phyloP scores from a whole-genome alignment of 371 early-diverging fungal species.

The Mortierella sp. region DNA sequence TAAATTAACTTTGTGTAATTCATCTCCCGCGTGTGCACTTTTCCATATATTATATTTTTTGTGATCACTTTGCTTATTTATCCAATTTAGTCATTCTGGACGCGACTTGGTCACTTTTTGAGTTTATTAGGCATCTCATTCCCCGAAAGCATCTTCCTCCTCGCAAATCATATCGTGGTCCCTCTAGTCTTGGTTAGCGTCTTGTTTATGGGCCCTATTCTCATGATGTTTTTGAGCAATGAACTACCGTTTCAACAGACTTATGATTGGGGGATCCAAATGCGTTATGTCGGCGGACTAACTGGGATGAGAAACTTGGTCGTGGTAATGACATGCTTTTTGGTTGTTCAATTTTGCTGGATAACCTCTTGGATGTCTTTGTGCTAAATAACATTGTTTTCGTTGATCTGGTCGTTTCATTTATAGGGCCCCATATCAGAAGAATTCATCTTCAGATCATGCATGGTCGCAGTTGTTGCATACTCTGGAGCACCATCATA shows the following conservation, averaged over 20 bases:
- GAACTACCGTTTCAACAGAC: slow-evolving; percentile 41
- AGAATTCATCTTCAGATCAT: slow-evolving; percentile 47
- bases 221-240: slow-evolving; percentile 37
- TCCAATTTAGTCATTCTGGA: background rate
- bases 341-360: too few species aligned
- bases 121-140: slow-evolving; percentile 29
- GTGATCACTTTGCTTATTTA: background rate
- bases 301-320: slow-evolving; percentile 42
- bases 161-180: slow-evolving; percentile 23
- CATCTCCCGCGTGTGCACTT: too few species aligned
- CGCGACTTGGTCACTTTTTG: slow-evolving; percentile 2
- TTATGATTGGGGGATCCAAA: slow-evolving; percentile 21
- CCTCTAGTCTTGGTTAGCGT: slow-evolving; percentile 34
- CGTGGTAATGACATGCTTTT: slow-evolving; percentile 18
- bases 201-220: slow-evolving; percentile 34
- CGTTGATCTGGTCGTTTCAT: background rate
- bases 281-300: slow-evolving; percentile 3
- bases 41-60: background rate
- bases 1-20: too few species aligned
- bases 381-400: background rate
- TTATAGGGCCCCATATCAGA: slow-evolving; percentile 41
- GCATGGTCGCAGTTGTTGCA: slow-evolving; percentile 35
- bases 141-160: slow-evolving; percentile 18
- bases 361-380: background rate
- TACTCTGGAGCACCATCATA: slow-evolving; percentile 24